Evolutionary conservation across 371 early-diverging fungal genomes (phyloP).

Genomic region (Circinella minor): DNA sequence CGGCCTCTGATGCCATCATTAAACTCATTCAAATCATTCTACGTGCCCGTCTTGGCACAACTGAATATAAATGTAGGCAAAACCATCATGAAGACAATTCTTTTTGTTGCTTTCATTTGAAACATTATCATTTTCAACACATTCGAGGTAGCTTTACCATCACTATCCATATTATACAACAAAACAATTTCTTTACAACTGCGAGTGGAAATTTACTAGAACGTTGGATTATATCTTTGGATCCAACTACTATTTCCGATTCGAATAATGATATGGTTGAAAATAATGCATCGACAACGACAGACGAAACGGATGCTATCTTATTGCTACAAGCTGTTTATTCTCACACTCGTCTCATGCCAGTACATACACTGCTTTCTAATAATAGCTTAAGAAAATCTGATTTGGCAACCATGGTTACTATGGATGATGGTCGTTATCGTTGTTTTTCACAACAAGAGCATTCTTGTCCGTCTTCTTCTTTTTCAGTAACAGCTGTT

Average conservation of each 20-base stretch:
- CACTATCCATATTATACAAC: slow-evolving; percentile 7
- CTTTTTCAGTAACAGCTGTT: too few relatives aligned
- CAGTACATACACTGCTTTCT: slow-evolving; percentile 50
- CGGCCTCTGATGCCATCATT: slow-evolving; percentile 14
- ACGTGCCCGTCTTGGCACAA: slow-evolving; percentile 22
- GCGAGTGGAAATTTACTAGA: slow-evolving; percentile 18
- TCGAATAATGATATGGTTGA: too few relatives aligned
- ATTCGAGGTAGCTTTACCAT: slow-evolving; percentile 21
- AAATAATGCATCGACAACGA: not conserved
- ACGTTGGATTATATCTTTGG: slow-evolving; percentile 24
- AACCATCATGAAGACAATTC: slow-evolving; percentile 8
- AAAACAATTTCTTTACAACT: not conserved
- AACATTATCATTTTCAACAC: slow-evolving; percentile 12
- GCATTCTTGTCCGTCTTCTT: not conserved
- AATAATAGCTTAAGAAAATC: slow-evolving; percentile 24
- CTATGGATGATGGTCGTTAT: slow-evolving; percentile 1
- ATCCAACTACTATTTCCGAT: slow-evolving; percentile 4
- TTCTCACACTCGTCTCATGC: slow-evolving; percentile 64
- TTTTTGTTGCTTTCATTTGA: slow-evolving; percentile 10
- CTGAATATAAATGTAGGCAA: slow-evolving; percentile 17
- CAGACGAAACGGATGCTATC: slow-evolving; percentile 55
- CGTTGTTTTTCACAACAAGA: slow-evolving; percentile 19
- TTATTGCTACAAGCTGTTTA: slow-evolving; percentile 66
- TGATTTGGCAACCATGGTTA: slow-evolving; percentile 30
- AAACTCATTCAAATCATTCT: slow-evolving; percentile 28